Percentiles rank a stretch among this genome's conserved stretches.
Evolutionary conservation across 129 eudicot genomes (phyloP).

Genomic region (Arctium minus): DNA sequence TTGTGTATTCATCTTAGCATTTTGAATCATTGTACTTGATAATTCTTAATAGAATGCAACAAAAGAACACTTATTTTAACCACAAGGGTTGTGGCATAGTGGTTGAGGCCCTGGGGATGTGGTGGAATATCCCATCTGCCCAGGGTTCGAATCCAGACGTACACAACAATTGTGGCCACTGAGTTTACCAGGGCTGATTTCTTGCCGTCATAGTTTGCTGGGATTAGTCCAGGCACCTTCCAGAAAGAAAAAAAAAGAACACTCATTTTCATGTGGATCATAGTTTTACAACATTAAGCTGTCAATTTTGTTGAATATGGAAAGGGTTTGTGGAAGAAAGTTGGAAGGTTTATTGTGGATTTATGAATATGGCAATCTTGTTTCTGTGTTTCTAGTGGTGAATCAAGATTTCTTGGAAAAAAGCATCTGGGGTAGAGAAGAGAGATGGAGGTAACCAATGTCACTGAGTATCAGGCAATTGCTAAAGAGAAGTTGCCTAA

Average conservation of each 20-base stretch:
- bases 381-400: background rate
- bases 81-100: no score
- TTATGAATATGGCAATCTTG: conserved; percentile 6
- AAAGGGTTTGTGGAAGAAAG: conserved; percentile 6
- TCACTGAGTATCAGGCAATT: conserved; percentile 77
- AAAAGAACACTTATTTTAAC: background rate
- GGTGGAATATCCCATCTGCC: no score
- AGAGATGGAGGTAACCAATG: conserved; percentile 76
- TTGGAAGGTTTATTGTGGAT: background rate
- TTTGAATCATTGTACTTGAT: background rate
- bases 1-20: background rate
- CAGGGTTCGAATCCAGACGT: no score
- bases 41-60: background rate
- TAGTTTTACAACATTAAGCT: background rate
- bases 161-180: no score
- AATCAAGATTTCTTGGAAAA: conserved; percentile 27
- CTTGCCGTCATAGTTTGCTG: no score
- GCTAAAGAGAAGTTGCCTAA: conserved; percentile 93
- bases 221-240: no score
- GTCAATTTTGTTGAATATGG: background rate
- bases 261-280: conserved; percentile 10
- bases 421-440: background rate
- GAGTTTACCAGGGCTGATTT: no score
- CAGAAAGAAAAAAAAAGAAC: background rate
- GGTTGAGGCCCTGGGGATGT: no score